phyloP scores from a whole-genome alignment of 306 rosid genomes.

The Quercus engelmannii region DNA sequence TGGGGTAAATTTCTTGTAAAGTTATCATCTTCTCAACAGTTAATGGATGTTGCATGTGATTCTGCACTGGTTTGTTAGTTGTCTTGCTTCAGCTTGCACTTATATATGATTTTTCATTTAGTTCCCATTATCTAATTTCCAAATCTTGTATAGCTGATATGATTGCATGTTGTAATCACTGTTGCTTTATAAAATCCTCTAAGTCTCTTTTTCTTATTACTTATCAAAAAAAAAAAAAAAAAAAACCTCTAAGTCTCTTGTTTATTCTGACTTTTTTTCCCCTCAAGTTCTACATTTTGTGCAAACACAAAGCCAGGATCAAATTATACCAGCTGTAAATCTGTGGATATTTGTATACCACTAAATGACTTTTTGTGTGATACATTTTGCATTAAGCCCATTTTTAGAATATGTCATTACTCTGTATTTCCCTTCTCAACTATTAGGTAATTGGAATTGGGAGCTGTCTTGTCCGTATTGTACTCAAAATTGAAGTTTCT shows the following conservation, averaged over 20 bases:
- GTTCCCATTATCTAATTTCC: not conserved
- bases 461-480: not conserved
- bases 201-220: not conserved
- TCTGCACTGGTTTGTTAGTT: not conserved
- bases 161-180: not conserved
- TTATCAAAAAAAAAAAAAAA: too few relatives aligned
- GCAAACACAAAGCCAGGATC: not conserved
- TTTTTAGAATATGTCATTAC: not conserved
- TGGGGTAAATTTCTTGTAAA: conserved; percentile 59
- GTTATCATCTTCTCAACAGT: not conserved
- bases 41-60: not conserved
- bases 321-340: not conserved
- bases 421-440: not conserved
- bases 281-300: not conserved
- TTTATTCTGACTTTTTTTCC: not conserved
- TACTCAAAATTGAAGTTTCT: not conserved
- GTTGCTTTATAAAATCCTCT: not conserved
- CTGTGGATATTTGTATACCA: not conserved
- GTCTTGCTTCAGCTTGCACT: conserved; percentile 1
- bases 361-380: not conserved
- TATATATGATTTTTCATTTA: not conserved
- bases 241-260: not conserved
- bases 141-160: not conserved
- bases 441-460: not conserved
- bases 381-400: not conserved